These are phyloP conservation scores for Dillenia suffruticosa DNA, from an alignment of 164 flowering plant genomes.

Conservation along the genomic window DNA sequence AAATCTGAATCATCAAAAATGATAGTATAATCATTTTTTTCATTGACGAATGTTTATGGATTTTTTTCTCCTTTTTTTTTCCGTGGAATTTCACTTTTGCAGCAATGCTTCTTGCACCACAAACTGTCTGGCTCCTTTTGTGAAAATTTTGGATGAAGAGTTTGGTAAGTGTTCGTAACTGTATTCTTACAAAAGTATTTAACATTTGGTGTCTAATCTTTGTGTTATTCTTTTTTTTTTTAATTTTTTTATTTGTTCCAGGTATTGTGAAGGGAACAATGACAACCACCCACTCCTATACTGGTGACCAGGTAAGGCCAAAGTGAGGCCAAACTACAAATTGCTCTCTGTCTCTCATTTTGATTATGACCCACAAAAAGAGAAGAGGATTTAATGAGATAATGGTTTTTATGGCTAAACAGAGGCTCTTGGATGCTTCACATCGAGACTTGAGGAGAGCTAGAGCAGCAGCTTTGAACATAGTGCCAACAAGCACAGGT, in stretches of 20 bases:
- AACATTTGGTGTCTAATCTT: not conserved
- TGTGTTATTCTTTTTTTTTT: not conserved
- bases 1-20: not conserved
- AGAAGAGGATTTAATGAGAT: no score
- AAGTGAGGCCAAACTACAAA: no score
- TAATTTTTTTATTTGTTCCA: constrained; percentile 19
- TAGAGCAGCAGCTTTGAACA: constrained; percentile 93
- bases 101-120: constrained; percentile 99
- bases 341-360: no score
- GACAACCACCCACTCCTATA: constrained; percentile 99
- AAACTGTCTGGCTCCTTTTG: constrained; percentile 96
- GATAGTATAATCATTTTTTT: no score
- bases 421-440: constrained; percentile 97
- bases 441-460: constrained; percentile 97
- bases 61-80: no score
- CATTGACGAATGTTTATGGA: no score
- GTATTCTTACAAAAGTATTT: not conserved
- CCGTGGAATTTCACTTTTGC: constrained; percentile 11
- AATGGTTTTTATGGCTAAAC: not conserved
- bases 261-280: constrained; percentile 98
- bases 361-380: no score
- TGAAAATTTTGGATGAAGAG: constrained; percentile 86
- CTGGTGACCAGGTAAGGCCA: constrained; percentile 83
- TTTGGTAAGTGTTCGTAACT: constrained; percentile 48
- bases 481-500: constrained; percentile 97